Evolutionary conservation across 2,329 filamentous ascomycete genomes (phyloP).

Genomic region (Teratosphaeria pseudoeucalypti): DNA sequence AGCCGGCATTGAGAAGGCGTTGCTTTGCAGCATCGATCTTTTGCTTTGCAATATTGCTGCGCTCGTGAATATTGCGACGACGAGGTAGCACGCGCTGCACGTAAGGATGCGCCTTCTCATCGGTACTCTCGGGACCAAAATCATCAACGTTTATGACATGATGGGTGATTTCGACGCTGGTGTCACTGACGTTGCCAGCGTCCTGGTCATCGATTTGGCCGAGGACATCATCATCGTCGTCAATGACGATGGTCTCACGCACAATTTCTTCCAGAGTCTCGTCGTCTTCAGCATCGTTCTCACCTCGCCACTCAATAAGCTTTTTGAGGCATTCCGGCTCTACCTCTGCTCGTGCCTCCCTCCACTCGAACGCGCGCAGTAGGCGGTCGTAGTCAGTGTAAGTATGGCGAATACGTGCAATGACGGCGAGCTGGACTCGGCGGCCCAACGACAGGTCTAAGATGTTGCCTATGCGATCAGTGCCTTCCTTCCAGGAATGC

Average conservation of each 20-base stretch:
- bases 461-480: constrained; percentile 48
- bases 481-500: constrained; percentile 51
- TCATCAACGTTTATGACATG: constrained; percentile 17
- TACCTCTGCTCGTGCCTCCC: constrained; percentile 44
- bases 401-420: constrained; percentile 51
- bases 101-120: constrained; percentile 13
- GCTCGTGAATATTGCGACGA: constrained; percentile 7
- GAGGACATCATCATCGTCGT: constrained; percentile 45
- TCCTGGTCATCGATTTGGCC: constrained; percentile 18
- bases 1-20: background rate
- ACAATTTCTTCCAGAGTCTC: constrained; percentile 50
- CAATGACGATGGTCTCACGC: constrained; percentile 53
- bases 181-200: constrained; percentile 16
- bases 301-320: constrained; percentile 53
- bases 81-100: constrained; percentile 9
- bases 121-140: constrained; percentile 17
- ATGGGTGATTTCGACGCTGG: constrained; percentile 20
- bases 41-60: constrained; percentile 7
- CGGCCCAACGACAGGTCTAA: constrained; percentile 44
- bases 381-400: constrained; percentile 54
- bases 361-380: constrained; percentile 41
- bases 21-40: constrained; percentile 8
- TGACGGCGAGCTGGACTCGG: constrained; percentile 50
- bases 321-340: constrained; percentile 46
- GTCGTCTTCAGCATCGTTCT: constrained; percentile 41